Evolutionary conservation across 257 asterid species (phyloP).

Genomic region (Jasminum sambac): DNA sequence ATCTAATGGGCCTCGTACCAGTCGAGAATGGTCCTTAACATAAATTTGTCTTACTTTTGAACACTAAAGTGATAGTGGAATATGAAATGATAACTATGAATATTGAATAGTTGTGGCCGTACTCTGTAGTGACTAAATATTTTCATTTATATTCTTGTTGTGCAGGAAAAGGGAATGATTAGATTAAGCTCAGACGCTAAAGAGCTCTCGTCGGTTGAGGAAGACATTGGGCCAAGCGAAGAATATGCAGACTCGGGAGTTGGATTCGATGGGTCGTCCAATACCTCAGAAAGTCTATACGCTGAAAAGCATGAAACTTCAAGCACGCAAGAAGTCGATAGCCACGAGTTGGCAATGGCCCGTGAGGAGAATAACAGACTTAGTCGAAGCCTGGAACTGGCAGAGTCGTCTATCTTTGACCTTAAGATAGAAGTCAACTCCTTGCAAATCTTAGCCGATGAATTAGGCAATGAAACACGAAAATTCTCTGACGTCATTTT

Average conservation of each 20-base stretch:
- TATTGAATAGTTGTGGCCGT: not conserved
- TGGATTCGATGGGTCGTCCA: slow-evolving; percentile 81
- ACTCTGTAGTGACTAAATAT: not conserved
- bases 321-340: slow-evolving; percentile 47
- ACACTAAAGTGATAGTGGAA: not conserved
- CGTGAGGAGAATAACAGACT: slow-evolving; percentile 71
- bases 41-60: too few species aligned
- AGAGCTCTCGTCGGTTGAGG: slow-evolving; percentile 73
- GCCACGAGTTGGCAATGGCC: slow-evolving; percentile 61
- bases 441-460: slow-evolving; percentile 72
- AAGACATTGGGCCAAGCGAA: slow-evolving; percentile 53
- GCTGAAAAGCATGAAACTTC: slow-evolving; percentile 70
- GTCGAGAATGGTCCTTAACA: too few species aligned
- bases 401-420: slow-evolving; percentile 71
- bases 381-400: slow-evolving; percentile 68
- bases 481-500: slow-evolving; percentile 52
- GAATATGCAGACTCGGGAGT: slow-evolving; percentile 61
- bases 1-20: too few species aligned
- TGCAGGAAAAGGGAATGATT: slow-evolving; percentile 58
- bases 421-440: slow-evolving; percentile 81
- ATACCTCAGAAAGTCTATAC: slow-evolving; percentile 77
- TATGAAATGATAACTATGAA: not conserved
- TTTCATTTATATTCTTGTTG: slow-evolving; percentile 18
- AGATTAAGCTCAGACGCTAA: slow-evolving; percentile 59
- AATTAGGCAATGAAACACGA: slow-evolving; percentile 63